Conservation (phyloP, 2,329 filamentous ascomycete species). For the Exophiala xenobiotica region DNA sequence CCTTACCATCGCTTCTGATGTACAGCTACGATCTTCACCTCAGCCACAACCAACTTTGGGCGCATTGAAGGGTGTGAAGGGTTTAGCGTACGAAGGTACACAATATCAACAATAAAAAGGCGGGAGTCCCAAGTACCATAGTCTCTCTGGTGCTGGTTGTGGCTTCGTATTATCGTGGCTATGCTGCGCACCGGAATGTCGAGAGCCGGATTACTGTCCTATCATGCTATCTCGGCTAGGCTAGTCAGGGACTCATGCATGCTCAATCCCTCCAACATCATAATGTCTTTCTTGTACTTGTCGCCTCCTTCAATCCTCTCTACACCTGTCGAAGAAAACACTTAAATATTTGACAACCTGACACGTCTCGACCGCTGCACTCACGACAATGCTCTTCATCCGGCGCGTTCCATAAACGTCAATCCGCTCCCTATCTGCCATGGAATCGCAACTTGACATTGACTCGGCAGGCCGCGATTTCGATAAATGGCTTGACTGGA, state of each 20-base stretch:
- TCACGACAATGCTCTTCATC: background rate
- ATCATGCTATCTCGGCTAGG: background rate
- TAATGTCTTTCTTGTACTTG: background rate
- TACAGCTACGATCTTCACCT: background rate
- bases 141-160: background rate
- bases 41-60: background rate
- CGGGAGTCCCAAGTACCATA: background rate
- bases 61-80: background rate
- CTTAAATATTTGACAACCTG: no score
- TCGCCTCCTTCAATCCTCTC: background rate
- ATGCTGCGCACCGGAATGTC: background rate
- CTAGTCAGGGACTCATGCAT: background rate
- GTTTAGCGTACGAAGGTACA: background rate
- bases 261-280: background rate
- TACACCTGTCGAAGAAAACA: background rate
- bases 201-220: background rate
- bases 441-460: constrained; percentile 20
- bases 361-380: background rate
- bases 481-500: constrained; percentile 32
- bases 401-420: background rate
- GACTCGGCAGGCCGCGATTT: constrained; percentile 28
- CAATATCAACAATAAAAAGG: background rate
- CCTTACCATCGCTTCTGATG: background rate
- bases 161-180: constrained; percentile 1
- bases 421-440: constrained; percentile 8